phyloP scores from a whole-genome alignment of 192 early-diverging fungal genomes.

The Podila epigama region DNA sequence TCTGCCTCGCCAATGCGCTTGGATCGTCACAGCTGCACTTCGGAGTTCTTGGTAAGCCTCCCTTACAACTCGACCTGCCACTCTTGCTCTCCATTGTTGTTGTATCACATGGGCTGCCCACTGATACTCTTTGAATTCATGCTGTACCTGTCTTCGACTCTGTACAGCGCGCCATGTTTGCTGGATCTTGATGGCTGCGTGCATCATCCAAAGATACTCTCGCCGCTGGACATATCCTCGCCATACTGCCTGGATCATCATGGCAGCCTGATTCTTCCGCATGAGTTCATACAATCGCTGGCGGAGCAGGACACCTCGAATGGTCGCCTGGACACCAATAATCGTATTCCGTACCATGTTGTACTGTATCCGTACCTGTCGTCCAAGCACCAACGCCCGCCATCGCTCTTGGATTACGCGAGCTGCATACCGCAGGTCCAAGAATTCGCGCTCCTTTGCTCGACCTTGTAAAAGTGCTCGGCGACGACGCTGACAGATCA shows the following conservation, averaged over 20 bases:
- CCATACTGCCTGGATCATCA: constrained; percentile 35
- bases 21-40: constrained; percentile 14
- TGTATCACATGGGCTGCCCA: constrained; percentile 32
- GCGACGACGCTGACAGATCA: constrained; percentile 21
- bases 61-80: constrained; percentile 4
- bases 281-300: constrained; percentile 21
- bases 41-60: constrained; percentile 11
- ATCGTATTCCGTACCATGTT: constrained; percentile 1
- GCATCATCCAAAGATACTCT: constrained; percentile 1
- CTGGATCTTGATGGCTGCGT: constrained; percentile 26
- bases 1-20: constrained; percentile 28
- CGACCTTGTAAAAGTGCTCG: constrained; percentile 28
- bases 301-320: constrained; percentile 32
- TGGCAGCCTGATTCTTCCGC: constrained; percentile 24
- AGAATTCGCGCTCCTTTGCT: constrained; percentile 2
- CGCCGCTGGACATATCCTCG: constrained; percentile 21
- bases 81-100: constrained; percentile 33
- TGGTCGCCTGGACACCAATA: constrained; percentile 18
- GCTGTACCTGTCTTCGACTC: constrained; percentile 10
- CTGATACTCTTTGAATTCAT: constrained; percentile 12
- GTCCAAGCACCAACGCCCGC: constrained; percentile 23
- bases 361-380: constrained; percentile 8
- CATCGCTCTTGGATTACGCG: constrained; percentile 32
- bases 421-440: constrained; percentile 17
- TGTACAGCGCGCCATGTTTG: constrained; percentile 35